Conservation (phyloP, 768 basidiomycete genomes). For the Auricularia sp. region DNA sequence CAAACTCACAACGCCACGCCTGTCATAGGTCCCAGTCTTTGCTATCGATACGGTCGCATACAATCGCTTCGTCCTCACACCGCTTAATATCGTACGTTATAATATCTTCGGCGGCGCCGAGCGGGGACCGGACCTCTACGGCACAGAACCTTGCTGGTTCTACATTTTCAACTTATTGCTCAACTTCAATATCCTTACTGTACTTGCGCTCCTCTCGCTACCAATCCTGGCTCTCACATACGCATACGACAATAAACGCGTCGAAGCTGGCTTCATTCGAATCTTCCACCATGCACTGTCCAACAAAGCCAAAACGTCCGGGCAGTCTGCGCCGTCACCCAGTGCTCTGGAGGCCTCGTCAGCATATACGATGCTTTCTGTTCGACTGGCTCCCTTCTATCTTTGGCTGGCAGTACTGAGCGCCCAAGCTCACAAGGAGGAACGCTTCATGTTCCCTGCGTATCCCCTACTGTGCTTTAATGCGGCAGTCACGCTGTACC, state of each 20-base stretch:
- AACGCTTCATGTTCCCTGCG: conserved; percentile 94
- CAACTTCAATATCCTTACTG: conserved; percentile 85
- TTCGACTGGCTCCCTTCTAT: conserved; percentile 83
- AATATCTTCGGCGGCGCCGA: conserved; percentile 77
- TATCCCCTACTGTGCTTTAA: conserved; percentile 92
- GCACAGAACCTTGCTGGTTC: conserved; percentile 78
- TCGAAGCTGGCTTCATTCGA: conserved; percentile 39
- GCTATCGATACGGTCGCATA: conserved; percentile 81
- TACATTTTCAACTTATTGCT: conserved; percentile 83
- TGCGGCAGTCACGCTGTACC: conserved; percentile 78
- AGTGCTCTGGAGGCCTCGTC: conserved; percentile 23
- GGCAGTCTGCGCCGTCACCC: conserved; percentile 13
- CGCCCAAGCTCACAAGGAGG: conserved; percentile 88
- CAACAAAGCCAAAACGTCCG: conserved; percentile 38
- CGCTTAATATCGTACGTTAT: conserved; percentile 90
- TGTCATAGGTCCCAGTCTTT: conserved; percentile 68
- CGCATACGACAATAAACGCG: conserved; percentile 60
- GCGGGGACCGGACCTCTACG: conserved; percentile 87
- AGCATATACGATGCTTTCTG: conserved; percentile 63
- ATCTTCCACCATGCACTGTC: conserved; percentile 24
- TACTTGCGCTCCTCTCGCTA: conserved; percentile 70
- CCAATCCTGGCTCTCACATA: conserved; percentile 72
- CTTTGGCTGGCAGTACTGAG: conserved; percentile 80
- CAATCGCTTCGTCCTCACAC: conserved; percentile 64
- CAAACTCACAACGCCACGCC: too few relatives aligned